Evolutionary conservation across 257 asterid species (phyloP).

Genomic region (Solanum lignicaule): DNA sequence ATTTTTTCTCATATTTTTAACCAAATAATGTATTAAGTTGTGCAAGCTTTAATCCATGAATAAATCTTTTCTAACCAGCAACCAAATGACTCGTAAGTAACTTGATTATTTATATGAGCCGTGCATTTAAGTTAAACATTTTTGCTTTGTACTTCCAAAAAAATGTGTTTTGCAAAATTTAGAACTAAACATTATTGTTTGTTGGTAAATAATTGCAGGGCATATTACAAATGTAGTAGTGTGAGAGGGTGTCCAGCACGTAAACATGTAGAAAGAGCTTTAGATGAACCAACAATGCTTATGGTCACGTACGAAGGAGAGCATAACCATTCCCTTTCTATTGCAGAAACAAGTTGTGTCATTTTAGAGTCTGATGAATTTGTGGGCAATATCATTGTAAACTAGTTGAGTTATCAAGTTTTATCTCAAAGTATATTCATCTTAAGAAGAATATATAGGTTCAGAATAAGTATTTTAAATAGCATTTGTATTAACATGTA

Average conservation of each 20-base stretch:
- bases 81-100: too few relatives aligned
- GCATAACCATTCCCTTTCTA: conserved; percentile 50
- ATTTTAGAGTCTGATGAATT: conserved; percentile 44
- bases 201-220: conserved; percentile 30
- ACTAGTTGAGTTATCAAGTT: not conserved
- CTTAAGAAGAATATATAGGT: too few relatives aligned
- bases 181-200: not conserved
- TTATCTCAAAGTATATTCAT: too few relatives aligned
- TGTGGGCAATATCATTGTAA: not conserved
- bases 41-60: not conserved
- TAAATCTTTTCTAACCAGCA: not conserved
- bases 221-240: conserved; percentile 90
- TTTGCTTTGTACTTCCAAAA: not conserved
- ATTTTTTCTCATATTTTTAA: not conserved
- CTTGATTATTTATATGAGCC: not conserved
- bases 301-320: conserved; percentile 83
- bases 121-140: not conserved
- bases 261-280: conserved; percentile 84
- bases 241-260: conserved; percentile 92
- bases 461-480: too few relatives aligned
- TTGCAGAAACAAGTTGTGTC: conserved; percentile 39
- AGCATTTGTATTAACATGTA: too few relatives aligned
- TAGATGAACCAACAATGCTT: conserved; percentile 72
- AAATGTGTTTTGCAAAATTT: too few relatives aligned
- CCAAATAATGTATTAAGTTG: not conserved